These are phyloP conservation scores for Phialophora verrucosa DNA, from an alignment of 2,329 filamentous ascomycete species.

Conservation along the genomic window DNA sequence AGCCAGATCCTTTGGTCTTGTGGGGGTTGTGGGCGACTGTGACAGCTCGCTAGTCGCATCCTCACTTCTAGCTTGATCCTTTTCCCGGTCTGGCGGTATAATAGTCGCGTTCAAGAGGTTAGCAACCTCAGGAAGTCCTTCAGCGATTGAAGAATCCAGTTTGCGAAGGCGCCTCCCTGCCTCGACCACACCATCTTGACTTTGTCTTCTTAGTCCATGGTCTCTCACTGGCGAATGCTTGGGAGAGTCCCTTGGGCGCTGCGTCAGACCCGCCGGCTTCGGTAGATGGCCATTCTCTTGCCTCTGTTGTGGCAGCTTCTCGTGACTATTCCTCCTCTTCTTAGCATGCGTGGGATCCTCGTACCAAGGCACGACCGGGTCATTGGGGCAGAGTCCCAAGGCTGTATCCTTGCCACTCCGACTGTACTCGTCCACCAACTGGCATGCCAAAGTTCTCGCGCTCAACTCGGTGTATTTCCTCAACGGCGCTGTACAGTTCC, in stretches of 20 bases:
- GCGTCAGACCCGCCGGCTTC: conserved; percentile 5
- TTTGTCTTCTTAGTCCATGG: conserved; percentile 14
- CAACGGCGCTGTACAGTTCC: conserved; percentile 70
- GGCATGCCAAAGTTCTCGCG: conserved; percentile 78
- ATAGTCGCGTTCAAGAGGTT: conserved; percentile 9
- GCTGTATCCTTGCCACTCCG: conserved; percentile 60
- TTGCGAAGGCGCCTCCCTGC: conserved; percentile 22
- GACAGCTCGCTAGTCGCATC: background rate
- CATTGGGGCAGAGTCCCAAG: conserved; percentile 36
- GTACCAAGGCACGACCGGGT: conserved; percentile 39
- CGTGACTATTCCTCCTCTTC: conserved; percentile 30
- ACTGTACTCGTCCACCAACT: conserved; percentile 70
- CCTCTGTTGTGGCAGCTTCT: conserved; percentile 15
- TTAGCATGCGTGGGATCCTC: conserved; percentile 30
- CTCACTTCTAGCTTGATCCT: background rate
- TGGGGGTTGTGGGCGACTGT: background rate
- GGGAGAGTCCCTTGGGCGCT: conserved; percentile 18
- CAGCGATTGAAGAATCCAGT: conserved; percentile 7
- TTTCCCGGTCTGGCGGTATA: background rate
- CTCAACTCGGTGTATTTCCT: conserved; percentile 81
- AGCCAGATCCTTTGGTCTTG: conserved; percentile 57
- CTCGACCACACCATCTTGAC: conserved; percentile 26
- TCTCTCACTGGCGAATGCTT: conserved; percentile 9
- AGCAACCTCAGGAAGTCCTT: conserved; percentile 15
- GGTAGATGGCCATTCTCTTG: conserved; percentile 23